Evolutionary conservation across 2,329 filamentous ascomycete genomes (phyloP), one percentile per base, ranked within the genome.

Genomic region (Ceratocystis alfenasii): DNA sequence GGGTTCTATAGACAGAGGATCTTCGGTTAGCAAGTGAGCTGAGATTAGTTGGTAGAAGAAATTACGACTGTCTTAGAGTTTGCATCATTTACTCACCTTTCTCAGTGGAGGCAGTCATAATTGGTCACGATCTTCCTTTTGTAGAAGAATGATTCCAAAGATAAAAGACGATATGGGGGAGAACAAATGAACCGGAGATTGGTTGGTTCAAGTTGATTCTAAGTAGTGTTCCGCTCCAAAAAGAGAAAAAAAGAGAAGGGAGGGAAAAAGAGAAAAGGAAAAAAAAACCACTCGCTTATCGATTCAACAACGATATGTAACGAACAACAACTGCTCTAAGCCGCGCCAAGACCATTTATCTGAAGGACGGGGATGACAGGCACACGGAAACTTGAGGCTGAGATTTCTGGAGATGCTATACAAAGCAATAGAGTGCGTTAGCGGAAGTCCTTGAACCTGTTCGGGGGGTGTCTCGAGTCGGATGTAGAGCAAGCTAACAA

Each of bases 211-310:
- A 61, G 50, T 65, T 33, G 36, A 65, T 44, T 41, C 28, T 59
- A 61, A 60, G 46, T 28, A 41, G 33, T 36, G 41, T 30, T 33
- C 15, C 12, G 36, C 36, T 36, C 45, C n/a, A 61, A 62, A 46
- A 25, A 45, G 63, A 46, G 46, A 64, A 53, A 46, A 46, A 62
- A 65, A 50, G 64, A 57, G 60, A 65, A 63, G 50, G 10, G 20
- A 60, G 22, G 20, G 45, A 61, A 61, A 63, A 36, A 57, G 48
- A 30, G 6, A 17, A 30, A 53, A 20, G n/a, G 46, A 25, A 30
- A 41, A 67, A 66, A 66, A 65, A 64, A 64, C 41, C 57, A 64
- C 55, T 64, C 65, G 62, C 65, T 67, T 64, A 53, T 64, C 30
- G 62, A 63, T 55, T 64, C 44, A 65, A 60, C 25, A n/a, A 20